phyloP scores from a whole-genome alignment of 2,329 filamentous ascomycete genomes.

The Calycina marina region DNA sequence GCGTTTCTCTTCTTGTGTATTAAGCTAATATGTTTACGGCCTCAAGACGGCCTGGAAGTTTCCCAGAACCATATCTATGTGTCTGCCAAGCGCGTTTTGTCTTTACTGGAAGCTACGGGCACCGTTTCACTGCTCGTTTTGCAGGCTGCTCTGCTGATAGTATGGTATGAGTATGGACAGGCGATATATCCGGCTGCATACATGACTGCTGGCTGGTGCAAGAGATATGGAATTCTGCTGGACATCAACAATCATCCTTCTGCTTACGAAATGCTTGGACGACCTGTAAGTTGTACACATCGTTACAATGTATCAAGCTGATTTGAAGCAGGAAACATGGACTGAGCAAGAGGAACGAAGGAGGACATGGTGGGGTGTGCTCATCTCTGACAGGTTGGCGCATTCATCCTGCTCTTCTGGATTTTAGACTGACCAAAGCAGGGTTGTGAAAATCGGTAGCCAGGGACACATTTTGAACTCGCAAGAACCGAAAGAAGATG shows the following conservation, averaged over 20 bases:
- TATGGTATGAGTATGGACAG: slow-evolving; percentile 33
- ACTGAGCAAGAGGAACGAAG: slow-evolving; percentile 31
- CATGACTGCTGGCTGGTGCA: slow-evolving; percentile 31
- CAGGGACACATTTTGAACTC: slow-evolving; percentile 17
- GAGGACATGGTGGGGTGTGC: slow-evolving; percentile 33
- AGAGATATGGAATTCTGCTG: slow-evolving; percentile 31
- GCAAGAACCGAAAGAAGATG: slow-evolving; percentile 18
- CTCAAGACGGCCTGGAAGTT: slow-evolving; percentile 23
- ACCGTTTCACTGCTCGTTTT: slow-evolving; percentile 28
- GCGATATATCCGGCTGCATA: slow-evolving; percentile 35
- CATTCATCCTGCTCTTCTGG: not conserved
- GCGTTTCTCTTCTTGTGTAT: slow-evolving; percentile 34
- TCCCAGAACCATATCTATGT: slow-evolving; percentile 27
- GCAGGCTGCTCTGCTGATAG: slow-evolving; percentile 31
- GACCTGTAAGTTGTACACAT: slow-evolving; percentile 15
- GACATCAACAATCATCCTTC: slow-evolving; percentile 26
- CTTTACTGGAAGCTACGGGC: slow-evolving; percentile 28
- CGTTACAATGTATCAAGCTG: not conserved
- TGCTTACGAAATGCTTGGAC: slow-evolving; percentile 25
- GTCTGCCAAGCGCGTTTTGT: slow-evolving; percentile 29
- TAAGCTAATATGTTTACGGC: slow-evolving; percentile 28
- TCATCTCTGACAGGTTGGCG: slow-evolving; percentile 29
- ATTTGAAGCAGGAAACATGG: slow-evolving; percentile 26
- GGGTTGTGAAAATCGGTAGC: slow-evolving; percentile 19
- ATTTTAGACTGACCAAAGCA: slow-evolving; percentile 8